These are phyloP conservation scores for Leptodermis oblonga DNA, from an alignment of 257 asterid species.

Conservation along the genomic window DNA sequence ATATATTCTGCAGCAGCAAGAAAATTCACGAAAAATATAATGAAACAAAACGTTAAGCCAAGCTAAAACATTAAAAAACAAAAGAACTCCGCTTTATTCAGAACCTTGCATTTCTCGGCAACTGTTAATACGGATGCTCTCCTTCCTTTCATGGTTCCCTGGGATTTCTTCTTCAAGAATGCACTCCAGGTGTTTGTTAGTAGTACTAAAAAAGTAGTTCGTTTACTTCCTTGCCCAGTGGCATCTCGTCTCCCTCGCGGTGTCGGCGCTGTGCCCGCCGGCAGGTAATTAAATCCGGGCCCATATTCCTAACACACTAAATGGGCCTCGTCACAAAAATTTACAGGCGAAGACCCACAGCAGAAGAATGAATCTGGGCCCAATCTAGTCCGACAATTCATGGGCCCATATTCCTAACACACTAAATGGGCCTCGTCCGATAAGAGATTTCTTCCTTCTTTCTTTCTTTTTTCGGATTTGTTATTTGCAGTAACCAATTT, in stretches of 20 bases:
- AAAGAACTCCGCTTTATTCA: background rate
- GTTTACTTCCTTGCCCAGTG: background rate
- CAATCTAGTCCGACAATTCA: too few species aligned
- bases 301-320: background rate
- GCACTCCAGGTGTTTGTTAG: slow-evolving; percentile 28
- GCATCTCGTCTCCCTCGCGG: too few species aligned
- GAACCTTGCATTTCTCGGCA: slow-evolving; percentile 82
- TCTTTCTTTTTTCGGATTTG: too few species aligned
- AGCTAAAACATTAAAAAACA: too few species aligned
- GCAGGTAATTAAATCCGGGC: background rate
- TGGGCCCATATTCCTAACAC: too few species aligned
- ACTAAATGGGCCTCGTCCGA: too few species aligned
- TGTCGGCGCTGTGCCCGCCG: too few species aligned
- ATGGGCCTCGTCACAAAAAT: background rate
- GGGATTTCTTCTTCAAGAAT: background rate
- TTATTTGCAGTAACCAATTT: too few species aligned
- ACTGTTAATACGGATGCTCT: slow-evolving; percentile 46
- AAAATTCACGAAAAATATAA: background rate
- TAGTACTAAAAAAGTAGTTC: slow-evolving; percentile 5
- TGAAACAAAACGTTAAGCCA: background rate
- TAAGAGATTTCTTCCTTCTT: too few species aligned
- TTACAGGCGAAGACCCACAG: background rate
- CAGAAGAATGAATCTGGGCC: background rate
- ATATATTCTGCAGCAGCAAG: slow-evolving; percentile 47
- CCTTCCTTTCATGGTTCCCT: slow-evolving; percentile 36